Conservation (phyloP, 78 protist genomes). For the Acrasis kona region DNA sequence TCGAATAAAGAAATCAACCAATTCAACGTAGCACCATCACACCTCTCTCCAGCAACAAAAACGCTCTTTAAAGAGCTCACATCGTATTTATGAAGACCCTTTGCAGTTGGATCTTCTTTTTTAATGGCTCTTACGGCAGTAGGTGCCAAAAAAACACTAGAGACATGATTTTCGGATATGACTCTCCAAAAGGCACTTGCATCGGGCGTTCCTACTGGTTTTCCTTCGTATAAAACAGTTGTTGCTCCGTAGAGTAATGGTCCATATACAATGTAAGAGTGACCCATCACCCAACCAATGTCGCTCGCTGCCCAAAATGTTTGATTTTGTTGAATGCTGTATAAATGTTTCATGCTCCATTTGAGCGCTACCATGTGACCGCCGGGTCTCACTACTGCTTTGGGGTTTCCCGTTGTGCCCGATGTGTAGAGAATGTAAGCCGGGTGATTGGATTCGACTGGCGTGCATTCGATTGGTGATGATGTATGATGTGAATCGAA, state of each 20-base stretch:
- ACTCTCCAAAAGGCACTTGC: constrained; percentile 14
- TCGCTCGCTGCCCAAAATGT: constrained; percentile 36
- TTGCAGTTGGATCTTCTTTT: constrained; percentile 24
- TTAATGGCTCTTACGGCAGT: constrained; percentile 35
- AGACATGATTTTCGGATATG: background rate
- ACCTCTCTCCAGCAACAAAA: constrained; percentile 28
- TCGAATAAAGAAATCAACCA: background rate
- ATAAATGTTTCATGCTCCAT: constrained; percentile 27
- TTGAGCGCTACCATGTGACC: constrained; percentile 40
- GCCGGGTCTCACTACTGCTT: constrained; percentile 51
- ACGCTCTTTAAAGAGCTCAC: background rate
- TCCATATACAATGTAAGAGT: constrained; percentile 39
- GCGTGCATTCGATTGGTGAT: background rate
- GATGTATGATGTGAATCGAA: background rate
- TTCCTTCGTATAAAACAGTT: constrained; percentile 34
- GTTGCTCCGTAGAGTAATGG: constrained; percentile 27
- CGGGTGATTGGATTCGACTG: constrained; percentile 47
- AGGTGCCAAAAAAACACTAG: constrained; percentile 23
- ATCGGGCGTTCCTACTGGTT: constrained; percentile 25
- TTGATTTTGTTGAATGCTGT: constrained; percentile 31
- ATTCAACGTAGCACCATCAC: constrained; percentile 6
- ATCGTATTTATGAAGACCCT: background rate
- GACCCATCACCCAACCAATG: constrained; percentile 46
- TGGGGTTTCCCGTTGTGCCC: constrained; percentile 82
- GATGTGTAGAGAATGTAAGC: constrained; percentile 79